A percentile compares a stretch with the other conserved stretches of the same genome.
These are phyloP conservation scores for Amniculicola lignicola DNA, from an alignment of 495 filamentous ascomycete species.

Conservation along the genomic window DNA sequence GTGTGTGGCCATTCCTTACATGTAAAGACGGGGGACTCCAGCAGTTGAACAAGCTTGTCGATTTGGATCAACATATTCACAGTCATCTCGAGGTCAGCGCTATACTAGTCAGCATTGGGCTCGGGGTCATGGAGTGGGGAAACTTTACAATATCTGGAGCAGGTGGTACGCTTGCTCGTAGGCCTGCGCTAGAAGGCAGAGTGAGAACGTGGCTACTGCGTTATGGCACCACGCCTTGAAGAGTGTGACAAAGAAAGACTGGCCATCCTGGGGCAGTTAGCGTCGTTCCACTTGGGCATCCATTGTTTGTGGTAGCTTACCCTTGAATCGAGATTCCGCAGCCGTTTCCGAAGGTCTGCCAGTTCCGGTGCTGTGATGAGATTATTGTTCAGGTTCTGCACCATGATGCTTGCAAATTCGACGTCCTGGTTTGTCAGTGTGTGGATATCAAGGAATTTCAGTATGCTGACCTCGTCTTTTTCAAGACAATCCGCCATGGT, in stretches of 20 bases:
- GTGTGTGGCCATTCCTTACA: slow-evolving; percentile 56
- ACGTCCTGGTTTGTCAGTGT: slow-evolving; percentile 59
- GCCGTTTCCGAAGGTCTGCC: slow-evolving; percentile 80
- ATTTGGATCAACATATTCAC: slow-evolving; percentile 99
- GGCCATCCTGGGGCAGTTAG: slow-evolving; percentile 65
- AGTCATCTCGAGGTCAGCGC: slow-evolving; percentile 97
- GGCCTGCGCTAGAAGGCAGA: slow-evolving; percentile 93
- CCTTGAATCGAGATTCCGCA: slow-evolving; percentile 85
- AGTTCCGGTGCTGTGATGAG: slow-evolving; percentile 96
- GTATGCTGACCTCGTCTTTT: slow-evolving; percentile 70
- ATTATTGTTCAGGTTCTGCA: slow-evolving; percentile 98
- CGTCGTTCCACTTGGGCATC: slow-evolving; percentile 14
- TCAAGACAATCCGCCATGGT: slow-evolving; percentile 95
- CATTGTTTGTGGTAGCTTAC: slow-evolving; percentile 41
- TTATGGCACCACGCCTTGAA: slow-evolving; percentile 99
- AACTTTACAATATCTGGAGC: slow-evolving; percentile 83
- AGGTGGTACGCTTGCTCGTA: slow-evolving; percentile 98
- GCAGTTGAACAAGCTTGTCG: slow-evolving; percentile 95
- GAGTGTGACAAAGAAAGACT: slow-evolving; percentile 88
- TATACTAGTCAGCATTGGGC: slow-evolving; percentile 49
- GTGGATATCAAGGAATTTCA: neutral
- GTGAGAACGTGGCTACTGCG: slow-evolving; percentile 92
- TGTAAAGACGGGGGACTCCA: slow-evolving; percentile 97
- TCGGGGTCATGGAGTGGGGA: neutral
- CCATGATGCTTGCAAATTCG: slow-evolving; percentile 99